Conservation (phyloP, 2,329 filamentous ascomycete genomes). For the Venturiaceae sp. region DNA sequence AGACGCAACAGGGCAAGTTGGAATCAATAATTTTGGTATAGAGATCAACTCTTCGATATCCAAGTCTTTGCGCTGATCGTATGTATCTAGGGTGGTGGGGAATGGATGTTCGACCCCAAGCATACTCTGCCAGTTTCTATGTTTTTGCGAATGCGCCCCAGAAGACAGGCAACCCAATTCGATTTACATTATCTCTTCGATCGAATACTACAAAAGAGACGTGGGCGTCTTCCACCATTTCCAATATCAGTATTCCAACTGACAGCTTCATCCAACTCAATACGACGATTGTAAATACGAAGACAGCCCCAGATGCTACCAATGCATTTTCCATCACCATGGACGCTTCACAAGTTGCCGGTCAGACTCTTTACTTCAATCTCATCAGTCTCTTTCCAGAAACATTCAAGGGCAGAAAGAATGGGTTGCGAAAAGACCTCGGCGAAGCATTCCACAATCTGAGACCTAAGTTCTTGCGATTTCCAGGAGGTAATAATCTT, state of each 20-base stretch:
- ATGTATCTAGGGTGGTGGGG: slow-evolving; percentile 33
- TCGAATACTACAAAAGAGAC: slow-evolving; percentile 24
- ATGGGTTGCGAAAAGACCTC: slow-evolving; percentile 41
- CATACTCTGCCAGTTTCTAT: slow-evolving; percentile 42
- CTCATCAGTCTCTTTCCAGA: slow-evolving; percentile 44
- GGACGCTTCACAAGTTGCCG: slow-evolving; percentile 30
- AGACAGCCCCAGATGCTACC: slow-evolving; percentile 36
- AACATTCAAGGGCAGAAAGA: slow-evolving; percentile 42
- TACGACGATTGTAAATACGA: slow-evolving; percentile 30
- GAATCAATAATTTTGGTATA: slow-evolving; percentile 36
- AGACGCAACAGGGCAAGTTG: slow-evolving; percentile 30
- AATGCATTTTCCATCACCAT: slow-evolving; percentile 44
- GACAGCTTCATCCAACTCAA: slow-evolving; percentile 22
- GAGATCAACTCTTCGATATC: background rate
- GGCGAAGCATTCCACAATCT: slow-evolving; percentile 34
- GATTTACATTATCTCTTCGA: slow-evolving; percentile 29
- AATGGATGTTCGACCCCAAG: slow-evolving; percentile 37
- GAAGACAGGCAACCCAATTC: slow-evolving; percentile 21
- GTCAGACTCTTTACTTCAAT: slow-evolving; percentile 38
- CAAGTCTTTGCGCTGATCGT: background rate
- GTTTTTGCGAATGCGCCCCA: slow-evolving; percentile 28
- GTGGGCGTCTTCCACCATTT: slow-evolving; percentile 16
- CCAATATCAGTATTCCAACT: slow-evolving; percentile 14
- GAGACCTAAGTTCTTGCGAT: slow-evolving; percentile 37
- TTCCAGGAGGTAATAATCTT: slow-evolving; percentile 43